Conservation (phyloP, 2,329 filamentous ascomycete genomes). For the Aspergillus piperis region DNA sequence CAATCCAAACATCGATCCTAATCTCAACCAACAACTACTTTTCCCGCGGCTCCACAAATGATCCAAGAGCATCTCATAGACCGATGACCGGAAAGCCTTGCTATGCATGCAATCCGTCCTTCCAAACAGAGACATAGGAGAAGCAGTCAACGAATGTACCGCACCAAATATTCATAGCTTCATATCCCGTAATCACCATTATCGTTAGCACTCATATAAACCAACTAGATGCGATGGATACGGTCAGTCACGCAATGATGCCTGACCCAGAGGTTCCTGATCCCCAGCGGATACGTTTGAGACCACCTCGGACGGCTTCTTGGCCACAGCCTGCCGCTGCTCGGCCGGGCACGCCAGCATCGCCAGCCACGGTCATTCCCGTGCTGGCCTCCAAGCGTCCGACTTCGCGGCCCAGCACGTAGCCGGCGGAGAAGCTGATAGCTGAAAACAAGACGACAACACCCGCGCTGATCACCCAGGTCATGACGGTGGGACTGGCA, state of each 20-base stretch:
- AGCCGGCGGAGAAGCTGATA: conserved; percentile 66
- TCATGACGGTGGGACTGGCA: conserved; percentile 62
- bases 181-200: neutral
- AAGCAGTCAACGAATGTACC: neutral
- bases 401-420: conserved; percentile 61
- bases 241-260: conserved; percentile 34
- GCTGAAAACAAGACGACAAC: conserved; percentile 66
- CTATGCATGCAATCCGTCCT: neutral
- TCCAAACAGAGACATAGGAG: neutral
- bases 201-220: neutral
- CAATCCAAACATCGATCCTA: neutral
- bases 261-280: conserved; percentile 39
- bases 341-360: conserved; percentile 31
- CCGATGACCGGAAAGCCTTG: neutral
- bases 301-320: conserved; percentile 47
- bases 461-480: conserved; percentile 66
- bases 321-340: conserved; percentile 45
- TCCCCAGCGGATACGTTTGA: conserved; percentile 48
- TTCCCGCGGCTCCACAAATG: neutral
- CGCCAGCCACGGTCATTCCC: conserved; percentile 30
- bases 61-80: neutral
- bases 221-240: neutral
- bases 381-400: conserved; percentile 53
- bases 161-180: neutral
- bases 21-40: neutral